These are phyloP conservation scores for Apiotrichum mycotoxinovorans DNA, from an alignment of 1,284 basidiomycete genomes.

Conservation along the genomic window DNA sequence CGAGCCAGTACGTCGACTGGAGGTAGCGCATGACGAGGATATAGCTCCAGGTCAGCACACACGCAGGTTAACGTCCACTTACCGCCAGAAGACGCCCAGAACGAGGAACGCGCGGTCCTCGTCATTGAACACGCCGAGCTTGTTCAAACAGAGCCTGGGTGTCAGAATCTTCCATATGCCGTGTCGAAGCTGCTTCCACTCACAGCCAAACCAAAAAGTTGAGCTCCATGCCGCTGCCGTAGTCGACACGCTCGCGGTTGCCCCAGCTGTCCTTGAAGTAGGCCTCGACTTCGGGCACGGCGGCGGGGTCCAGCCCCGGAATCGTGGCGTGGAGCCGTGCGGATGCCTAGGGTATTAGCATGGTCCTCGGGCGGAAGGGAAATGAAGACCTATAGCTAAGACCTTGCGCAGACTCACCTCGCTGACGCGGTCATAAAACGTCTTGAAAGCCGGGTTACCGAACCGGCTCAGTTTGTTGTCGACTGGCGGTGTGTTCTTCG, in stretches of 20 bases:
- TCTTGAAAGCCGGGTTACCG: slow-evolving; percentile 93
- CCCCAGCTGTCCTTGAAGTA: slow-evolving; percentile 92
- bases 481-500: slow-evolving; percentile 71
- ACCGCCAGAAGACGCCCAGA: slow-evolving; percentile 83
- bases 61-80: too few relatives aligned
- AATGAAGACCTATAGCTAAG: too few relatives aligned
- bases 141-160: slow-evolving; percentile 72
- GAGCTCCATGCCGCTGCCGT: slow-evolving; percentile 98
- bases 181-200: slow-evolving; percentile 44
- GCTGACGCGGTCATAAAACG: slow-evolving; percentile 77
- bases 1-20: slow-evolving; percentile 94
- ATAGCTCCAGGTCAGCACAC: slow-evolving; percentile 58
- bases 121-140: slow-evolving; percentile 63
- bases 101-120: slow-evolving; percentile 76
- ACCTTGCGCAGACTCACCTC: slow-evolving; percentile 64
- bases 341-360: slow-evolving; percentile 15
- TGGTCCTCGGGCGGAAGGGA: too few relatives aligned
- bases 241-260: slow-evolving; percentile 87
- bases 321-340: slow-evolving; percentile 55
- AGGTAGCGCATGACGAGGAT: slow-evolving; percentile 83
- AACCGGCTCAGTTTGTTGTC: slow-evolving; percentile 90
- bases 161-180: not conserved
- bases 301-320: slow-evolving; percentile 59
- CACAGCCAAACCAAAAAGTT: slow-evolving; percentile 97
- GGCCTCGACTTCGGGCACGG: slow-evolving; percentile 64